Conservation (phyloP, 345 rosid species). For the Diplotaxis tenuifolia region DNA sequence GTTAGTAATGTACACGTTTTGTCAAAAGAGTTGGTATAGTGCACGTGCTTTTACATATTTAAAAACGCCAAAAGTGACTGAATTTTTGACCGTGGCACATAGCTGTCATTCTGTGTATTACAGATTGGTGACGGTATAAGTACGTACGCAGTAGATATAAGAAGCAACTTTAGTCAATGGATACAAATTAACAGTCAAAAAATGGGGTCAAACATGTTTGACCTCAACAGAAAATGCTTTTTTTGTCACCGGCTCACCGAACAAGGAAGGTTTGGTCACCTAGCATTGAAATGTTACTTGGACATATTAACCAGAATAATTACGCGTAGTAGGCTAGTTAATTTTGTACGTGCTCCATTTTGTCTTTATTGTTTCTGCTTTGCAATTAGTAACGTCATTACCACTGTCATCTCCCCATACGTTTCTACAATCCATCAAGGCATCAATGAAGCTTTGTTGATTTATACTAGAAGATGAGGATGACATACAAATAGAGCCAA, state of each 20-base stretch:
- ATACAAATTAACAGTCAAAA: not conserved
- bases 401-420: not conserved
- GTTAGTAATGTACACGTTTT: not conserved
- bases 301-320: not conserved
- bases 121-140: not conserved
- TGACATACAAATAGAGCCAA: not conserved
- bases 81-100: not conserved
- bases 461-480: not conserved
- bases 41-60: not conserved
- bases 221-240: not conserved
- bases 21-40: not conserved
- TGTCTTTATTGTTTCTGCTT: not conserved
- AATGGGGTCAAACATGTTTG: not conserved
- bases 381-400: not conserved
- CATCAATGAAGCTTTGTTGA: not conserved
- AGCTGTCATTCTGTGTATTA: not conserved
- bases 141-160: not conserved
- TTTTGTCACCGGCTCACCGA: not conserved
- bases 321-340: not conserved
- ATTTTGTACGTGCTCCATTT: not conserved
- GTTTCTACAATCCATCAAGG: not conserved
- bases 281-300: not conserved
- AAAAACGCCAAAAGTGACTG: not conserved
- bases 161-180: not conserved
- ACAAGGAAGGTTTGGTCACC: not conserved